Percentiles rank a stretch among this genome's conserved stretches.
Conservation (phyloP, 805 yeast species). For the Blastobotrys muscicola region DNA sequence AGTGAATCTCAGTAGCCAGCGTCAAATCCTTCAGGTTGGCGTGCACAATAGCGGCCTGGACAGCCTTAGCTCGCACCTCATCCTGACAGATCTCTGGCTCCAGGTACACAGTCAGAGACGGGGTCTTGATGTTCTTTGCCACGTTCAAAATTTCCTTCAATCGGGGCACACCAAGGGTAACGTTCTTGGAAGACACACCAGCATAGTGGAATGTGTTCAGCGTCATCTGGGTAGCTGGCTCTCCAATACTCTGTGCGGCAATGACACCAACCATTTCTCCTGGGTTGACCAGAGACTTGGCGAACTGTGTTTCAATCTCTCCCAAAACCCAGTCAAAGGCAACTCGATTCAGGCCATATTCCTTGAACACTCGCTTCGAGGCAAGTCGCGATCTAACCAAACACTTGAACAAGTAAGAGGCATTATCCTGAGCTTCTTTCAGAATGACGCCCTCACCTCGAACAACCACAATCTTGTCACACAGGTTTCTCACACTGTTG, state of each 20-base stretch:
- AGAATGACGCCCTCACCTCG: slow-evolving; percentile 72
- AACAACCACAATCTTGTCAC: slow-evolving; percentile 56
- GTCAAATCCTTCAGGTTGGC: slow-evolving; percentile 92
- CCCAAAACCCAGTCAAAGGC: slow-evolving; percentile 97
- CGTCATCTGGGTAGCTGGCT: slow-evolving; percentile 99
- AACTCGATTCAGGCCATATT: slow-evolving; percentile 68
- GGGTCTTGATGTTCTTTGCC: slow-evolving; percentile 98
- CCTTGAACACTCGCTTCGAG: slow-evolving; percentile 83
- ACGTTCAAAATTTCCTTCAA: slow-evolving; percentile 98
- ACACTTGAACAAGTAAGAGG: slow-evolving; percentile 82
- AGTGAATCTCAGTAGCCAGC: slow-evolving; percentile 92
- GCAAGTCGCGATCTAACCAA: slow-evolving; percentile 88
- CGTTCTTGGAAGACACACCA: slow-evolving; percentile 99
- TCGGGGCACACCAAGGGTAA: slow-evolving; percentile 98
- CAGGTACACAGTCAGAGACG: slow-evolving; percentile 93
- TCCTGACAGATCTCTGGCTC: slow-evolving; percentile 72
- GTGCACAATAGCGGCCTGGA: slow-evolving; percentile 95
- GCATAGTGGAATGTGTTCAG: slow-evolving; percentile 95
- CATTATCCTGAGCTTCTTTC: slow-evolving; percentile 84
- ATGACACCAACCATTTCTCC: slow-evolving; percentile 98
- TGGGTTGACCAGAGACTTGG: slow-evolving; percentile 83
- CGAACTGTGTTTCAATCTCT: slow-evolving; percentile 88
- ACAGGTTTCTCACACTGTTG: slow-evolving; percentile 55
- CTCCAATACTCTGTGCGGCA: slow-evolving; percentile 98
- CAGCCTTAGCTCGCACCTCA: slow-evolving; percentile 87